A percentile compares a stretch with the other conserved stretches of the same genome.
Evolutionary conservation across 202 grass and related monocot genomes (phyloP).

Genomic region (Elaeis oleifera): DNA sequence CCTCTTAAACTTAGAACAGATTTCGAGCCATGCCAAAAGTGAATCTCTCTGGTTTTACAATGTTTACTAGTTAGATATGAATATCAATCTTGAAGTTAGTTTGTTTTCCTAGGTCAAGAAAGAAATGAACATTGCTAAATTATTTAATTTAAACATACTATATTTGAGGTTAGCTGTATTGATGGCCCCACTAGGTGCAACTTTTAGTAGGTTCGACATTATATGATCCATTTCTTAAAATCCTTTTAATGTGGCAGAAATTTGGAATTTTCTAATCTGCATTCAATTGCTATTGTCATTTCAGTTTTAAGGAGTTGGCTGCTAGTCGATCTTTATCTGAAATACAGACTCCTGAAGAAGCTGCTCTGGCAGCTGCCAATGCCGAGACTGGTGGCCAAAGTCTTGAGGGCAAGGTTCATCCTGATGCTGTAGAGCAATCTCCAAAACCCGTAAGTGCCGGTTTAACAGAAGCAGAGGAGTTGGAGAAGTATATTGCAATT

Average conservation of each 20-base stretch:
- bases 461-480: slow-evolving; percentile 61
- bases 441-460: slow-evolving; percentile 40
- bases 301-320: slow-evolving; percentile 84
- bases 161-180: too few species aligned
- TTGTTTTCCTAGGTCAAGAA: too few species aligned
- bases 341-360: slow-evolving; percentile 68
- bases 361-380: slow-evolving; percentile 28
- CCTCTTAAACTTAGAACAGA: too few species aligned
- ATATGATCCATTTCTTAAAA: not conserved
- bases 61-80: too few species aligned
- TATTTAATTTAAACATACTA: too few species aligned
- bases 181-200: too few species aligned
- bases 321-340: slow-evolving; percentile 51
- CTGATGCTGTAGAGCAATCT: slow-evolving; percentile 47
- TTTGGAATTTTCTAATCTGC: slow-evolving; percentile 9
- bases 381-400: slow-evolving; percentile 30
- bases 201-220: too few species aligned
- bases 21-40: too few species aligned
- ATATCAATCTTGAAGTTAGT: too few species aligned
- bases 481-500: slow-evolving; percentile 63
- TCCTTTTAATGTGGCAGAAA: not conserved
- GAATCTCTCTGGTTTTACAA: too few species aligned
- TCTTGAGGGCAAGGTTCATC: slow-evolving; percentile 36
- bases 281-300: slow-evolving; percentile 9
- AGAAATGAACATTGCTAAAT: too few species aligned